These are phyloP conservation scores for Phoma sp. DNA, from an alignment of 2,329 filamentous ascomycete species.

Conservation along the genomic window DNA sequence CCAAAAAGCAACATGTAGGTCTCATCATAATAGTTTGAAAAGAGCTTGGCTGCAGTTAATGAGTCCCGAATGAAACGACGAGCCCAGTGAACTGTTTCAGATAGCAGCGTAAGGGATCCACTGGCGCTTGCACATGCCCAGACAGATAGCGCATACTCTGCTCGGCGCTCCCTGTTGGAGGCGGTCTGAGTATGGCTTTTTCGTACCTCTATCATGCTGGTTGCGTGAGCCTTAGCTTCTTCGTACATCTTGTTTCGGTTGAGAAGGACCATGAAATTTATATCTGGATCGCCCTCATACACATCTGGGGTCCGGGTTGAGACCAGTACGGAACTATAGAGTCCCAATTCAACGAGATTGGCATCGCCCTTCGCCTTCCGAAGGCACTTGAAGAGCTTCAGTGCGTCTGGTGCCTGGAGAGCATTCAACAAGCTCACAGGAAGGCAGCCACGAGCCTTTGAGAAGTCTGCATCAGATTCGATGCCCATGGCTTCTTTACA, in stretches of 20 bases:
- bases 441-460: constrained; percentile 9
- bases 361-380: constrained; percentile 25
- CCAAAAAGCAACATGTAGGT: constrained; percentile 33
- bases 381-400: constrained; percentile 29
- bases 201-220: constrained; percentile 18
- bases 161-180: constrained; percentile 37
- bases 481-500: constrained; percentile 25
- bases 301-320: neutral
- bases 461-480: constrained; percentile 24
- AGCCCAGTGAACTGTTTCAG: constrained; percentile 43
- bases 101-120: constrained; percentile 38
- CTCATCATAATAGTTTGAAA: constrained; percentile 27
- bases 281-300: constrained; percentile 20
- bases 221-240: constrained; percentile 21
- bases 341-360: constrained; percentile 13
- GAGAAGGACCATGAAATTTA: constrained; percentile 24
- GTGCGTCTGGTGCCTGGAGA: constrained; percentile 21
- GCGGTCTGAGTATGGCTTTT: constrained; percentile 29
- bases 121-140: constrained; percentile 41
- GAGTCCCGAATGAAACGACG: constrained; percentile 47
- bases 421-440: constrained; percentile 11
- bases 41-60: constrained; percentile 34
- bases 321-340: constrained; percentile 10
- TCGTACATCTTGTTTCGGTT: constrained; percentile 10
- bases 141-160: constrained; percentile 35